phyloP scores from a whole-genome alignment of 306 rosid genomes.

The Medicago truncatula region MtrunA17r5.0-ANR NC_053043.1:36455501-36456000 shows the following conservation, averaged over 20 bases:
- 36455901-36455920: conserved; percentile 53
- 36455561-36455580: too few relatives aligned
- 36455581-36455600: too few relatives aligned
- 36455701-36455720: neutral
- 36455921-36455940: conserved; percentile 44
- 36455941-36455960: conserved; percentile 40
- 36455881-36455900: neutral
- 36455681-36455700: neutral
- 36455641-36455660: too few relatives aligned
- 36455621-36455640: too few relatives aligned
- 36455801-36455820: conserved; percentile 52
- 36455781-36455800: conserved; percentile 59
- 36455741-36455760: neutral
- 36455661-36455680: neutral
- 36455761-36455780: conserved; percentile 49
- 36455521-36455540: too few relatives aligned
- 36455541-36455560: too few relatives aligned
- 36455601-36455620: too few relatives aligned
- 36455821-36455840: conserved; percentile 54
- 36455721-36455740: neutral
- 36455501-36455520: too few relatives aligned
- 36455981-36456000: neutral
- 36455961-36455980: neutral
- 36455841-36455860: conserved; percentile 53
- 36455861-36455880: conserved; percentile 21